A percentile compares a stretch with the other conserved stretches of the same genome.
These are phyloP conservation scores for grape (Vitis vinifera) DNA, from an alignment of 164 flowering plant genomes.

Conservation along the genomic window ASM3070453v1 NC_081810.1:22336501-22337000, in stretches of 20 bases:
- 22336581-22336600: constrained; percentile 8
- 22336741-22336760: constrained; percentile 35
- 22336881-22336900: constrained; percentile 25
- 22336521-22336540: constrained; percentile 38
- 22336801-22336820: constrained; percentile 37
- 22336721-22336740: constrained; percentile 41
- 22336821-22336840: constrained; percentile 36
- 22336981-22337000: constrained; percentile 19
- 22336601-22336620: constrained; percentile 31
- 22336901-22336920: constrained; percentile 24
- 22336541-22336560: constrained; percentile 28
- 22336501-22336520: constrained; percentile 29
- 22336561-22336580: constrained; percentile 35
- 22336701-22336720: constrained; percentile 36
- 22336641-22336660: constrained; percentile 29
- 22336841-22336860: constrained; percentile 22
- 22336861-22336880: constrained; percentile 21
- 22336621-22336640: constrained; percentile 21
- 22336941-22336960: constrained; percentile 20
- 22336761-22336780: constrained; percentile 44
- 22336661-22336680: constrained; percentile 38
- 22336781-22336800: constrained; percentile 48
- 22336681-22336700: constrained; percentile 26
- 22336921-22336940: constrained; percentile 18
- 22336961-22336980: constrained; percentile 20